Evolutionary conservation across 371 early-diverging fungal genomes (phyloP).

Genomic region (Mucor sp.): DNA sequence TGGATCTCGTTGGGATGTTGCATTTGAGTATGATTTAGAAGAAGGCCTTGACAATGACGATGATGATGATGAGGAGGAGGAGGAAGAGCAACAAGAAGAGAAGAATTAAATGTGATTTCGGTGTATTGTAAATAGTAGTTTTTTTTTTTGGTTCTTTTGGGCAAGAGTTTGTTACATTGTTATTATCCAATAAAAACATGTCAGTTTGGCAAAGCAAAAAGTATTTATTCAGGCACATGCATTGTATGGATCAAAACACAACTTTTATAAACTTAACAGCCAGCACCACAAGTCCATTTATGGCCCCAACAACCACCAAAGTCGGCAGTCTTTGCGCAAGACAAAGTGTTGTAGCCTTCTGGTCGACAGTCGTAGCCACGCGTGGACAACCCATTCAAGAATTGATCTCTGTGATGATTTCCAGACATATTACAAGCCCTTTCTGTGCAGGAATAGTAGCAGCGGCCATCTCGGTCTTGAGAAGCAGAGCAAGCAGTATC

Average conservation of each 20-base stretch:
- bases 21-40: constrained; percentile 58
- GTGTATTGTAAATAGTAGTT: not conserved
- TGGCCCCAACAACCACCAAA: constrained; percentile 7
- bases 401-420: constrained; percentile 1
- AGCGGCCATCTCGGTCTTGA: not conserved
- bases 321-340: not conserved
- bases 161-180: not conserved
- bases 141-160: not conserved
- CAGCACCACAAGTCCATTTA: constrained; percentile 4
- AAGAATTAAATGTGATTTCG: not conserved
- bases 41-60: constrained; percentile 13
- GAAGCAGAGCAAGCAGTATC: constrained; percentile 7
- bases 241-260: too few species aligned
- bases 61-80: too few species aligned
- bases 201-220: not conserved
- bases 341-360: not conserved
- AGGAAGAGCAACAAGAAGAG: constrained; percentile 10
- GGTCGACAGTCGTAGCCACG: not conserved
- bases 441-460: constrained; percentile 6
- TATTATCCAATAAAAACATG: not conserved
- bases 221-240: not conserved
- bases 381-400: not conserved
- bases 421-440: not conserved
- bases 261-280: not conserved
- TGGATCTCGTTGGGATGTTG: constrained; percentile 75